Evolutionary conservation across 2,329 filamentous ascomycete species (phyloP).

Genomic region (Dryadomyces quercus-mongolicae): DNA sequence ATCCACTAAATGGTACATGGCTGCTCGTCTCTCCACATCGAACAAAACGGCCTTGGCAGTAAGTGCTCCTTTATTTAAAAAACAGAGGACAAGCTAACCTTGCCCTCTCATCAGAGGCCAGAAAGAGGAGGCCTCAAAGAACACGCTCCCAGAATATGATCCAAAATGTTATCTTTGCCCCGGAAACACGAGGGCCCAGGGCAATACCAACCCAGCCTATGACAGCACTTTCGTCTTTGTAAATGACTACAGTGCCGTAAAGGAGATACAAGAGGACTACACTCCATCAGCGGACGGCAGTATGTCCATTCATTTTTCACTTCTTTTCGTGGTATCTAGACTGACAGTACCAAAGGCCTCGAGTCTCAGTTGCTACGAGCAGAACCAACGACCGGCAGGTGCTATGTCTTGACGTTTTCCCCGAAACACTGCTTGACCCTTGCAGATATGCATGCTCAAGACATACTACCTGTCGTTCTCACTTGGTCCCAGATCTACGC

Average conservation of each 20-base stretch:
- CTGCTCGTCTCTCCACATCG: constrained; percentile 91
- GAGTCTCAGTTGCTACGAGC: constrained; percentile 68
- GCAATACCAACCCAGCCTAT: constrained; percentile 78
- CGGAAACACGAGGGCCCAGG: constrained; percentile 76
- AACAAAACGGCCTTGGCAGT: constrained; percentile 98
- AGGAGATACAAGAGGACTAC: constrained; percentile 83
- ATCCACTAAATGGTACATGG: constrained; percentile 81
- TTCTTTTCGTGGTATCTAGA: not conserved
- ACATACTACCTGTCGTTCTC: constrained; percentile 74
- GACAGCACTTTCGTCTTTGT: constrained; percentile 84
- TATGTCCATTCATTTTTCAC: not conserved
- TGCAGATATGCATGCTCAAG: constrained; percentile 66
- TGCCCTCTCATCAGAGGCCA: constrained; percentile 45
- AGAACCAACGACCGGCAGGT: constrained; percentile 82
- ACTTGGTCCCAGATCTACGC: constrained; percentile 90
- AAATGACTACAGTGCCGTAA: constrained; percentile 95
- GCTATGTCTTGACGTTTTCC: constrained; percentile 93
- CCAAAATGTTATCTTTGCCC: constrained; percentile 89
- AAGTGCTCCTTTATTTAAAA: not conserved
- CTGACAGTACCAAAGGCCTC: constrained; percentile 37
- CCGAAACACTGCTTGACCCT: constrained; percentile 83
- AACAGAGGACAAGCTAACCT: not conserved
- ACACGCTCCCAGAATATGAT: constrained; percentile 68
- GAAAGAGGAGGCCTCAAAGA: constrained; percentile 59
- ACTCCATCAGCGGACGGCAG: constrained; percentile 18